Base-by-base conservation (phyloP, 73 alveolate species). In the Paraurostyla sp. region DNA sequence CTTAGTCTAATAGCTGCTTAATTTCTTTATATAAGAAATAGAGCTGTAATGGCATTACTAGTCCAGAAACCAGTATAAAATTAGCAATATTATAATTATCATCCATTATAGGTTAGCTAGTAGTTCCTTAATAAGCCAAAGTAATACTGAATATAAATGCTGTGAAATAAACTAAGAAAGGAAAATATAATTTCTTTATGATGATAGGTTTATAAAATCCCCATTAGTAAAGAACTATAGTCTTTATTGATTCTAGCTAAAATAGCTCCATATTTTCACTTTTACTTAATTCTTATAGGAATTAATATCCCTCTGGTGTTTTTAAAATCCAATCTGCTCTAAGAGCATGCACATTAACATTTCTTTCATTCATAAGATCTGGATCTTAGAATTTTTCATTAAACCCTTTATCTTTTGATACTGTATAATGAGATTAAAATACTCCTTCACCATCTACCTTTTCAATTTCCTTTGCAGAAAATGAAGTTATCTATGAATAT, bases 301-400 rank as follows among this genome's bases (percentile, higher is more conserved):
- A 75, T 2, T 46, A 18, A 20, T 43, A 43, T 22, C 87, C 87
- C 16, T 43, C 52, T 23, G n/a, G 3, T 20, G 71, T 25, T 23
- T 45, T 45, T 4, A 75, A 35, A 18, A 75, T 75, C 87, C 87
- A 75, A 75, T 75, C 87, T 15, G 87, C 87, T 46, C 63, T 50
- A 7, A 75, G 6, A 25, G 87, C 87, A 23, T 75, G 11, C 9
- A 75, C 87, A 6, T 46, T 29, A 22, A 75, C 87, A 62, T 62
- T 62, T 46, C 71, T 43, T 49, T 75, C 63, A 40, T 22, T 33
- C n/a, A 25, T 20, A 29, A 29, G 6, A 7, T 0, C 18, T 1
- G 58, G 40, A 9, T 46, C 73, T 46, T 20, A 4, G 40, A 75
- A 43, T 75, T 25, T 75, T 23, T 22, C 22, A 23, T 50, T 75